Base-by-base conservation (phyloP, 306 rosid genomes). In the Mucuna pruriens region DNA sequence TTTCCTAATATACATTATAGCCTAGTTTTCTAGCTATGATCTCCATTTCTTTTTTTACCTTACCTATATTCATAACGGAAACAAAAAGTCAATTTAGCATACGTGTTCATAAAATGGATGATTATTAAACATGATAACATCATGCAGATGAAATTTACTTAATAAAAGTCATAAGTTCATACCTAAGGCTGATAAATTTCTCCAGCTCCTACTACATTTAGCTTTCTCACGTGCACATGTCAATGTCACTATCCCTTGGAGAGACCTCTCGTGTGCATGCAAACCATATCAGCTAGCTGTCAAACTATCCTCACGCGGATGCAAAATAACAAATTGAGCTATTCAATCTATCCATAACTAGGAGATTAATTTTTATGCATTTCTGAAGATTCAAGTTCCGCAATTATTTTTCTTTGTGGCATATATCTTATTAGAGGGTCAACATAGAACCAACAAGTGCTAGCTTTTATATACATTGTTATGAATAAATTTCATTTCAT, bases 101-200 rank as follows among this genome's bases (percentile, higher is more conserved):
- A 57, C 12, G 48, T 57, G 6, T 75, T 11, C 7, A 75, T 25
- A 58, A 57, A 4, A 16, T 25, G 6, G 29, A 20, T 17, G 6
- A 33, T 4, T 44, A 25, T 17, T 11, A 78, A 38, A 38, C 57
- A 78, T 39, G 72, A 66, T 49, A 49, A 36, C 31, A 66, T 38
- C 31, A 66, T 38, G 67, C 31, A 66, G 23, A 64, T 2, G 13
- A 31, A 13, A 22, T n/a, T 67, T 25, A 4, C 11, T 13, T 9
- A 76, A 23, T 39, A 46, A 69, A 76, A 78, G 87, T 84, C 87
- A 79, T 36, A 29, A 39, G 72, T 84, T 84, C 87, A 79, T 84
- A 84, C 81, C 71, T 75, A 60, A 75, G 64, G 49, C 23, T 7
- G 74, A 36, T 23, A 65, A 42, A 70, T 57, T 69, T 68, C 58